These are phyloP conservation scores for Oenanthe sinensis DNA, from an alignment of 129 eudicot genomes.

Conservation along the genomic window DNA sequence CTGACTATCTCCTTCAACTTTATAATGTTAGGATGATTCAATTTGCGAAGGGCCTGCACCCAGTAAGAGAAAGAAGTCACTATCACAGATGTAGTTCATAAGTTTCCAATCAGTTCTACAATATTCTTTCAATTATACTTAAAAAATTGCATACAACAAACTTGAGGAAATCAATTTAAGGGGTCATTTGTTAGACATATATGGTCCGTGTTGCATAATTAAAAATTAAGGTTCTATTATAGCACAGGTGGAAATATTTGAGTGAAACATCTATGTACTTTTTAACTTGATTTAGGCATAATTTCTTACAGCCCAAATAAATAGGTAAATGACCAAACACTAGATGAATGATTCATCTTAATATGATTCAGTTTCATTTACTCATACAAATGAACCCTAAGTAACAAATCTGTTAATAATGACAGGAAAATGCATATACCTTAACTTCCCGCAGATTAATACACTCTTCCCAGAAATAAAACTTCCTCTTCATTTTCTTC, in stretches of 20 bases:
- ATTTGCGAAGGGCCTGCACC: slow-evolving; percentile 68
- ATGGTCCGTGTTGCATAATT: not conserved
- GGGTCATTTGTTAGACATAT: not conserved
- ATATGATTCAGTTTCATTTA: not conserved
- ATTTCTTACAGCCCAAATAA: not conserved
- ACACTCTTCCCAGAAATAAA: slow-evolving; percentile 85
- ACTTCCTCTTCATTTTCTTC: slow-evolving; percentile 92
- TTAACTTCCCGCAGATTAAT: slow-evolving; percentile 82
- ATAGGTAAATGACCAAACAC: not conserved
- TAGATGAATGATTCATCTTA: not conserved
- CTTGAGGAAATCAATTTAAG: not conserved
- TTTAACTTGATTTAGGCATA: not conserved
- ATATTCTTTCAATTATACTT: not conserved
- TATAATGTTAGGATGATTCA: slow-evolving; percentile 90
- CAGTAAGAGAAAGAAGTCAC: not conserved
- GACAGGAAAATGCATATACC: slow-evolving; percentile 41
- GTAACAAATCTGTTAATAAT: slow-evolving; percentile 6
- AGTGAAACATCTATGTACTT: too few species aligned
- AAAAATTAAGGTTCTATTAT: not conserved
- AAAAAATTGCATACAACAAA: not conserved
- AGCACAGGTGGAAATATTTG: not conserved
- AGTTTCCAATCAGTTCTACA: not conserved
- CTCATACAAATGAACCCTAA: not conserved
- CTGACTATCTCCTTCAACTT: slow-evolving; percentile 85
- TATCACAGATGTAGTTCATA: not conserved